phyloP scores from a whole-genome alignment of 2,329 filamentous ascomycete species.

The Karstenula rhodostoma region DNA sequence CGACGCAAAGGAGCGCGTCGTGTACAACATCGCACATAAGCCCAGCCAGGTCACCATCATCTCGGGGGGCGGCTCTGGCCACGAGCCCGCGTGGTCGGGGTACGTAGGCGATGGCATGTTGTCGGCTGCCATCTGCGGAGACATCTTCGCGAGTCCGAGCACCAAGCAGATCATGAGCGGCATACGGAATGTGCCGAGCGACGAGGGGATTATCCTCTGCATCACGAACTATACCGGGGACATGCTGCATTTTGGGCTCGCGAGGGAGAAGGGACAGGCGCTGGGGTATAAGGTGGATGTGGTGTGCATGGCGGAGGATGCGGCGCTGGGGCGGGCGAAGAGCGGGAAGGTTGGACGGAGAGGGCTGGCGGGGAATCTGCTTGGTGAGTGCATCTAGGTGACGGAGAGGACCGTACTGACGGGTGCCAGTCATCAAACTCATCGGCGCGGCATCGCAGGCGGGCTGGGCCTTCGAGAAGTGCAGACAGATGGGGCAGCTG shows the following conservation, averaged over 20 bases:
- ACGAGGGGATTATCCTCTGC: slow-evolving; percentile 57
- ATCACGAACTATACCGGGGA: slow-evolving; percentile 62
- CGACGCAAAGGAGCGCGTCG: slow-evolving; percentile 57
- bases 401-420: slow-evolving; percentile 16
- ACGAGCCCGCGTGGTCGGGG: slow-evolving; percentile 59
- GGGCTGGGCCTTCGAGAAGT: slow-evolving; percentile 55
- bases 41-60: slow-evolving; percentile 56
- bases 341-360: slow-evolving; percentile 58
- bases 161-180: slow-evolving; percentile 61
- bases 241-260: slow-evolving; percentile 59
- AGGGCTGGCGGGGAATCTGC: slow-evolving; percentile 60
- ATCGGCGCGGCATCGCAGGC: slow-evolving; percentile 56
- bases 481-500: slow-evolving; percentile 54
- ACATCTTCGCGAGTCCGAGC: slow-evolving; percentile 58
- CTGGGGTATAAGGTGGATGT: slow-evolving; percentile 56
- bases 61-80: slow-evolving; percentile 57
- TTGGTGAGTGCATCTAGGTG: slow-evolving; percentile 40
- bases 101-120: slow-evolving; percentile 60
- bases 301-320: slow-evolving; percentile 60
- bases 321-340: slow-evolving; percentile 57
- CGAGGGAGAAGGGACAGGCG: slow-evolving; percentile 56
- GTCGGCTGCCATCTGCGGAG: slow-evolving; percentile 57
- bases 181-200: slow-evolving; percentile 55
- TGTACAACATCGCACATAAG: slow-evolving; percentile 56
- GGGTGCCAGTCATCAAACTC: slow-evolving; percentile 54